phyloP scores from a whole-genome alignment of 139 green algal genomes.

The Micractinium conductrix region DNA sequence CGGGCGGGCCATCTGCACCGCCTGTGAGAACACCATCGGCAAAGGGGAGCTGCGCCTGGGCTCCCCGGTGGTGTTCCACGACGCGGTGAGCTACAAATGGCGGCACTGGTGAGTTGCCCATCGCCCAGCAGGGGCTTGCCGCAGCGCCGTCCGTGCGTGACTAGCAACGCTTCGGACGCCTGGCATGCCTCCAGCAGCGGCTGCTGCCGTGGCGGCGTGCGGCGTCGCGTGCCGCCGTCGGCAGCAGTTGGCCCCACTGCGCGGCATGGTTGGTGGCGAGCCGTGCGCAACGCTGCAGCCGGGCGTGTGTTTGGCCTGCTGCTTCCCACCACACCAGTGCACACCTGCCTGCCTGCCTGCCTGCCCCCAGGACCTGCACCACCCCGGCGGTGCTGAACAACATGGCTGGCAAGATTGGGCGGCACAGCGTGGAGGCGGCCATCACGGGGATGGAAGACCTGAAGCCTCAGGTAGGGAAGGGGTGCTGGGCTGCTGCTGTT shows the following conservation, averaged over 20 bases:
- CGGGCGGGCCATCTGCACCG: neutral
- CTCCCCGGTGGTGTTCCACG: neutral
- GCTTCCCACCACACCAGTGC: neutral
- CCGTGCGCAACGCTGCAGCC: neutral
- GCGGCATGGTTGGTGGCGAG: too few relatives aligned
- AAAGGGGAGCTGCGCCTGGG: constrained; percentile 1
- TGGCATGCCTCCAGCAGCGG: too few relatives aligned
- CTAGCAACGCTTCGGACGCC: neutral
- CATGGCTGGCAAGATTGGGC: constrained; percentile 13
- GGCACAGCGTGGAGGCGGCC: neutral
- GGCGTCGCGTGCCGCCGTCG: neutral
- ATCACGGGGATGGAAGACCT: neutral
- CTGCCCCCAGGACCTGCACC: neutral
- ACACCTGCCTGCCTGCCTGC: neutral
- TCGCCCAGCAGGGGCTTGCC: too few relatives aligned
- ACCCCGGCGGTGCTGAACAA: neutral
- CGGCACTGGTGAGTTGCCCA: neutral
- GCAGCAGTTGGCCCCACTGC: neutral
- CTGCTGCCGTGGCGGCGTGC: neutral
- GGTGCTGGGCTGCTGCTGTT: neutral
- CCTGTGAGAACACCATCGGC: neutral
- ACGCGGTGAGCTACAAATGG: neutral
- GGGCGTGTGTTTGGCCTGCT: neutral
- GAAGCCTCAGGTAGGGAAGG: neutral
- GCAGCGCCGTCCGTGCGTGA: too few relatives aligned